Evolutionary conservation across 495 filamentous ascomycete species (phyloP).

Genomic region (Penicillium fimorum): DNA sequence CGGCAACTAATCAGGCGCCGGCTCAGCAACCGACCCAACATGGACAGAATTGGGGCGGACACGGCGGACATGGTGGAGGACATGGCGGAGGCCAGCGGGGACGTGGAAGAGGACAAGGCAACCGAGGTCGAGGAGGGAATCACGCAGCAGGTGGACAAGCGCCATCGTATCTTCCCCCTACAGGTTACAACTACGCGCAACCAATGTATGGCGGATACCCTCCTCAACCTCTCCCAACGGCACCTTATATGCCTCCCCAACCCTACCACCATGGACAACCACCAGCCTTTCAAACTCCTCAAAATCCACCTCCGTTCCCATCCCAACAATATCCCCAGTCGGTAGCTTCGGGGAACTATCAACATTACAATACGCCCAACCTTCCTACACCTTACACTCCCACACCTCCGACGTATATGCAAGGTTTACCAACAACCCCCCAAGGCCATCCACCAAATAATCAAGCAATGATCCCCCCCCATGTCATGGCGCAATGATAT

Average conservation of each 20-base stretch:
- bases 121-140: constrained; percentile 49
- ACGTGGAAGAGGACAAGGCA: constrained; percentile 45
- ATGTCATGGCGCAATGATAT: constrained; percentile 58
- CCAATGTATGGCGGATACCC: constrained; percentile 36
- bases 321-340: constrained; percentile 33
- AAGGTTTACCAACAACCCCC: constrained; percentile 25
- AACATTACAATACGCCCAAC: constrained; percentile 30
- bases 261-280: constrained; percentile 30
- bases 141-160: constrained; percentile 27
- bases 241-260: constrained; percentile 28
- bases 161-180: constrained; percentile 20
- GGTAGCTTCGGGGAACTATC: constrained; percentile 28
- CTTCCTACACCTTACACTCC: constrained; percentile 22
- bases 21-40: constrained; percentile 30
- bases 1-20: constrained; percentile 28
- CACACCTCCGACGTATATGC: constrained; percentile 28
- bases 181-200: constrained; percentile 31
- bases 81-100: constrained; percentile 43
- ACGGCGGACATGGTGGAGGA: constrained; percentile 43
- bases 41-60: constrained; percentile 36
- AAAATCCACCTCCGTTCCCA: constrained; percentile 23
- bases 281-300: constrained; percentile 26
- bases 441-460: constrained; percentile 32
- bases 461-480: constrained; percentile 55
- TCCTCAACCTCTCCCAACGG: constrained; percentile 28